Conservation (phyloP, 2,329 filamentous ascomycete species). For the Chaetothyriales sp. region DNA sequence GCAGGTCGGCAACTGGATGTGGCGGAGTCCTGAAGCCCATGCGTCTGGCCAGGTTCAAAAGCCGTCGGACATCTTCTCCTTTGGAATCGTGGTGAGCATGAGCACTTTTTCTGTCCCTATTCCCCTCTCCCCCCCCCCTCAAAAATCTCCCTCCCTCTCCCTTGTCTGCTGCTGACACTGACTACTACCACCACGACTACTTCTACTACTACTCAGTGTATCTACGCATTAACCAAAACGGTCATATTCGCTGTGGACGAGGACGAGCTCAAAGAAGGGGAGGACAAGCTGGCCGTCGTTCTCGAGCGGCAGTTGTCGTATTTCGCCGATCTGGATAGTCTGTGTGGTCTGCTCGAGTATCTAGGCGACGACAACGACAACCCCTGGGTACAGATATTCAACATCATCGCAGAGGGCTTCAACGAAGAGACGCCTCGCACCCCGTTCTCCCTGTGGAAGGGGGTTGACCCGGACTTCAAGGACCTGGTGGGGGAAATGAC, state of each 20-base stretch:
- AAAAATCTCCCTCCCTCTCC: too few species aligned
- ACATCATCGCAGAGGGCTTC: constrained; percentile 27
- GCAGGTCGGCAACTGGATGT: constrained; percentile 22
- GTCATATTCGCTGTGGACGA: constrained; percentile 22
- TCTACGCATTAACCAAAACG: neutral
- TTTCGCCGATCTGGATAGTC: constrained; percentile 28
- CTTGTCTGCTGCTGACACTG: too few species aligned
- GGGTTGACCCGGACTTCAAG: constrained; percentile 19
- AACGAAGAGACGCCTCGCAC: constrained; percentile 26
- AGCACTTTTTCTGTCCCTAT: constrained; percentile 44
- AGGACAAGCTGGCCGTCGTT: constrained; percentile 23
- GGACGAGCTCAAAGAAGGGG: constrained; percentile 27
- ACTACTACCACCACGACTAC: too few species aligned
- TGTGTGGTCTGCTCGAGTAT: constrained; percentile 28
- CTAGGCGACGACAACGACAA: constrained; percentile 33
- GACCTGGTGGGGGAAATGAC: constrained; percentile 21
- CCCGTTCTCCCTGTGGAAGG: constrained; percentile 30
- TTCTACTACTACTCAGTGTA: too few species aligned
- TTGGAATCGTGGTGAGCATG: constrained; percentile 20
- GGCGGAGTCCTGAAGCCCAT: constrained; percentile 25
- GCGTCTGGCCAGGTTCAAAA: constrained; percentile 18
- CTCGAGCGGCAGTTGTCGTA: constrained; percentile 25
- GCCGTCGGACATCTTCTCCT: constrained; percentile 24
- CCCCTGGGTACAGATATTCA: constrained; percentile 26
- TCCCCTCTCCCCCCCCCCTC: constrained; percentile 44